phyloP scores from a whole-genome alignment of 1,284 basidiomycete genomes.

The Testicularia cyperi region DNA sequence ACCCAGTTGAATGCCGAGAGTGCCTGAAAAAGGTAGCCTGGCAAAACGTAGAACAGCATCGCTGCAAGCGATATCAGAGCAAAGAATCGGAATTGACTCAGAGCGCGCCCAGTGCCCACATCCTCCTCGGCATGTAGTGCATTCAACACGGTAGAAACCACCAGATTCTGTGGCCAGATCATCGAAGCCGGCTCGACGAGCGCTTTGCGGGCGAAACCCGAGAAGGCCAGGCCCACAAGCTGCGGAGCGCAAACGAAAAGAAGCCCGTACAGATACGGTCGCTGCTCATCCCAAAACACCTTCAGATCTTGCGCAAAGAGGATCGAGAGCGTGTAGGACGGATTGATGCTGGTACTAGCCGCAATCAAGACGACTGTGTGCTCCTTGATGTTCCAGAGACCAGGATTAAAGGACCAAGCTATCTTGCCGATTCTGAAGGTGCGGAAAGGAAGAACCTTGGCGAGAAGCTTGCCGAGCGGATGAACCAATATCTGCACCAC shows the following conservation, averaged over 20 bases:
- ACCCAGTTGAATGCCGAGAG: conserved; percentile 52
- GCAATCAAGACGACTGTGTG: conserved; percentile 45
- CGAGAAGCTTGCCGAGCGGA: conserved; percentile 41
- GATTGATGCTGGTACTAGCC: conserved; percentile 29
- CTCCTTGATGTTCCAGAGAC: conserved; percentile 55
- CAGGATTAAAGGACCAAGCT: conserved; percentile 44
- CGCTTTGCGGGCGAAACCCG: conserved; percentile 36
- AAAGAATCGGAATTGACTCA: conserved; percentile 60
- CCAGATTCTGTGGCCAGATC: conserved; percentile 54
- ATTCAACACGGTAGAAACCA: conserved; percentile 47
- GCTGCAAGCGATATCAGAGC: conserved; percentile 24
- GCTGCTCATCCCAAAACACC: conserved; percentile 58
- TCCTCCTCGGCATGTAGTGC: conserved; percentile 45
- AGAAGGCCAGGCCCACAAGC: conserved; percentile 48
- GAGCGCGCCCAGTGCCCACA: conserved; percentile 42
- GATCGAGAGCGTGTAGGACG: conserved; percentile 67
- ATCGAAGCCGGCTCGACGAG: conserved; percentile 51
- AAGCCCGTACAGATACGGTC: conserved; percentile 60
- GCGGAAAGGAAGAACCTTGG: conserved; percentile 35
- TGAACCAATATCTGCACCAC: conserved; percentile 44
- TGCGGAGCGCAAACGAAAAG: conserved; percentile 63
- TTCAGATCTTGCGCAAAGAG: conserved; percentile 57
- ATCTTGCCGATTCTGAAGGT: conserved; percentile 2
- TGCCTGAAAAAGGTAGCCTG: conserved; percentile 49
- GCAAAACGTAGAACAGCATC: conserved; percentile 75